phyloP scores from a whole-genome alignment of 768 basidiomycete genomes.

The Dioszegia hungarica region DNA sequence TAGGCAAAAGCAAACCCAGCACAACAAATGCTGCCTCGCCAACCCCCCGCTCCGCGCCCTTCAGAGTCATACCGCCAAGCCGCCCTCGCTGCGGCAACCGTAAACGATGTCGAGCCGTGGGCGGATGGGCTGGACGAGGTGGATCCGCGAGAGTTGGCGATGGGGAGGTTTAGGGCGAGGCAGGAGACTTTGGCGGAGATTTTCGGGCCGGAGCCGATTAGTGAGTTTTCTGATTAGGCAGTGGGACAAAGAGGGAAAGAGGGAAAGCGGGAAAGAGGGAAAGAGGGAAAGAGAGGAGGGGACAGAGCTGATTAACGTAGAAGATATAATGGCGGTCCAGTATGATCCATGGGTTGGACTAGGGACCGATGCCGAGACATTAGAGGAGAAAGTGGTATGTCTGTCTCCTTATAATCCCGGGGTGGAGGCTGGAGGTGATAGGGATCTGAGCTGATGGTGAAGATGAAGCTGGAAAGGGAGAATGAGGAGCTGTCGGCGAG shows the following conservation, averaged over 20 bases:
- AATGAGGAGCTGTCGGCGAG: conserved; percentile 22
- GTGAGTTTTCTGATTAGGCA: conserved; percentile 17
- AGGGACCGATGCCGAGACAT: conserved; percentile 29
- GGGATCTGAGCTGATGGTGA: background rate
- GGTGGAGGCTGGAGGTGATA: background rate
- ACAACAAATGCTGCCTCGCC: conserved; percentile 10
- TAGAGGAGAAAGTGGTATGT: conserved; percentile 39
- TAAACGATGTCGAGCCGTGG: conserved; percentile 28
- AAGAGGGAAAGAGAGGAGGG: too few species aligned
- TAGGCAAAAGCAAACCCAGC: conserved; percentile 1
- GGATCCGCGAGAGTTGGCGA: conserved; percentile 38
- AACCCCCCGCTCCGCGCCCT: conserved; percentile 10
- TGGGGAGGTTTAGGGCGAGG: conserved; percentile 36
- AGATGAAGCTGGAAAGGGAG: conserved; percentile 29
- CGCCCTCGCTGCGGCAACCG: conserved; percentile 7
- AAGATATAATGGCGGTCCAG: conserved; percentile 23
- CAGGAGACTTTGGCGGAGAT: conserved; percentile 37
- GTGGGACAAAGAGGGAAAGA: too few species aligned
- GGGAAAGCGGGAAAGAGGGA: too few species aligned
- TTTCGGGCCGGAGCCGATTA: conserved; percentile 39
- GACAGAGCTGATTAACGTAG: conserved; percentile 13
- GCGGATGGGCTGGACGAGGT: conserved; percentile 40
- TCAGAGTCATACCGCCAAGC: conserved; percentile 22
- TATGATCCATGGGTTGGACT: conserved; percentile 37
- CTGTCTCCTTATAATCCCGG: background rate